These are phyloP conservation scores for Globisporangium yorkense DNA, from an alignment of 352 stramenopile species.

Conservation along the genomic window DNA sequence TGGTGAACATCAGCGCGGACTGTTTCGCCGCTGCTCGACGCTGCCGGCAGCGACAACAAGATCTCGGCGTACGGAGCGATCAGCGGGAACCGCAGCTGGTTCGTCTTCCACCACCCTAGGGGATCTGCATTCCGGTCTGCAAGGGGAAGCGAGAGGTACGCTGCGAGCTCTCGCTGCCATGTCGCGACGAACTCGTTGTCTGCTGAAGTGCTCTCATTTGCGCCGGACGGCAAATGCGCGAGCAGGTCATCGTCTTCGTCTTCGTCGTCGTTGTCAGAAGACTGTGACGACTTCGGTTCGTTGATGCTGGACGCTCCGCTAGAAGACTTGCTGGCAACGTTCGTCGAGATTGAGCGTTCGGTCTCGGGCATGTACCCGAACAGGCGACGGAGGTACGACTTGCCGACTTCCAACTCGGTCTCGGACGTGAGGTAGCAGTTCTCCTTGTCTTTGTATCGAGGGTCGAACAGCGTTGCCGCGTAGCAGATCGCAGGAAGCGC, in stretches of 20 bases:
- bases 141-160: slow-evolving; percentile 68
- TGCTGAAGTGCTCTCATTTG: slow-evolving; percentile 36
- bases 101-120: slow-evolving; percentile 71
- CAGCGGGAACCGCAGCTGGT: slow-evolving; percentile 72
- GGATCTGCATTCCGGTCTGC: slow-evolving; percentile 71
- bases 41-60: slow-evolving; percentile 58
- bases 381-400: slow-evolving; percentile 48
- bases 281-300: not conserved
- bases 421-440: slow-evolving; percentile 67
- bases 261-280: slow-evolving; percentile 16
- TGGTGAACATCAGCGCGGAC: slow-evolving; percentile 38
- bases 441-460: slow-evolving; percentile 77
- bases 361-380: slow-evolving; percentile 37
- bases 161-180: slow-evolving; percentile 71
- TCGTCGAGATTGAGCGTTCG: slow-evolving; percentile 11
- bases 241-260: slow-evolving; percentile 70
- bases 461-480: slow-evolving; percentile 68
- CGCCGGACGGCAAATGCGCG: slow-evolving; percentile 51
- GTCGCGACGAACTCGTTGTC: slow-evolving; percentile 50
- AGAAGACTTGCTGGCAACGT: slow-evolving; percentile 18
- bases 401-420: slow-evolving; percentile 45
- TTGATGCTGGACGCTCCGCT: slow-evolving; percentile 6
- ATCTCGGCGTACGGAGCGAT: slow-evolving; percentile 75
- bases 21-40: slow-evolving; percentile 53
- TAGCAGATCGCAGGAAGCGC: slow-evolving; percentile 49